Evolutionary conservation across 1,284 basidiomycete species (phyloP), one percentile per base, ranked within the genome.

Genomic region (Albatrellus sp.): DNA sequence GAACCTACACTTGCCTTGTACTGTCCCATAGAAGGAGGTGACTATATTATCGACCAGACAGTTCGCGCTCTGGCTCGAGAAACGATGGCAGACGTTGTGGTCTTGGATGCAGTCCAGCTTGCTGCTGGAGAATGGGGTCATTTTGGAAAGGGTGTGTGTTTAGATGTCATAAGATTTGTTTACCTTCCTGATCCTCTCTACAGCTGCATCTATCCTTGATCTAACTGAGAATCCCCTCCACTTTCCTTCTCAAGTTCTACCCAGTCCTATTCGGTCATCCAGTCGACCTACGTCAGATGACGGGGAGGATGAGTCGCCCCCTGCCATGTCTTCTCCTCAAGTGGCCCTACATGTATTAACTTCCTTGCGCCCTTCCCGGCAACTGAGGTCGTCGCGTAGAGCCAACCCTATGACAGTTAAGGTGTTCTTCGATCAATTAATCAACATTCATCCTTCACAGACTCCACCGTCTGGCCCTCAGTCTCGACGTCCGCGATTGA

Each of bases 21-120:
- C 55, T 88, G 82, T 51, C 90, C 89, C 2, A 82, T 92, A 46
- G 89, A 91, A 64, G 89, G 81, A n/a, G 80, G 79, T 2, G 76
- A 81, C 48, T 73, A 83, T 57, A 71, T 91, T 35, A 70, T 91
- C 28, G 79, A 86, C 54, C 74, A 77, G 30, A 87, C 87, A 1
- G 79, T 92, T 13, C 67, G 72, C 38, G 81, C 87, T 55, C 64
- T 91, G 49, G 87, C 87, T 2, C 70, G 72, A 36, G 70, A 74
- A 47, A 77, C 80, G 2, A 73, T 72, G 28, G 75, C 88, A 13
- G 90, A 92, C 51, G 80, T 92, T 5, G 68, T 91, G 13, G 76
- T 89, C 10, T 57, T 93, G 42, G 89, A 93, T 59, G 70, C 79
- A 0, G 75, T 84, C 9, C 86, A 90, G 47, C 67, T 91, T 17